A percentile compares a stretch with the other conserved stretches of the same genome.
Conservation (phyloP, 2,329 filamentous ascomycete species). For the Ustulina deusta region DNA sequence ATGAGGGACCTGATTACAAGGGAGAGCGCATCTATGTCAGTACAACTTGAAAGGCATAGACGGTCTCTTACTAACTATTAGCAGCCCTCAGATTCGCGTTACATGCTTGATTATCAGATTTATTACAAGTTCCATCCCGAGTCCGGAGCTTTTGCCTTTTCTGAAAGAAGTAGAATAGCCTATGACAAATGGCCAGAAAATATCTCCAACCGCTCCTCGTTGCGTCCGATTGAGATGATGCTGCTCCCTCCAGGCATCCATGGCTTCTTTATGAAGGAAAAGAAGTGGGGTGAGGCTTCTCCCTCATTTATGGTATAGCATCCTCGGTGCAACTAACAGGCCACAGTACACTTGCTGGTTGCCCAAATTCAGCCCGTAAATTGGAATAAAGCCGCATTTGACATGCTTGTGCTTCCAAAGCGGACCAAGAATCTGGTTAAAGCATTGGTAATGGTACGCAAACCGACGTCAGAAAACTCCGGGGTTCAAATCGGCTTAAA, state of each 20-base stretch:
- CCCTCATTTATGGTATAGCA: not conserved
- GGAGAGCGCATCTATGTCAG: constrained; percentile 1
- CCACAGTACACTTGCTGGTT: constrained; percentile 14
- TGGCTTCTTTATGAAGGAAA: constrained; percentile 11
- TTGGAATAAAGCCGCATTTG: constrained; percentile 18
- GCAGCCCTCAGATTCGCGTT: constrained; percentile 9
- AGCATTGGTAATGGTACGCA: constrained; percentile 5
- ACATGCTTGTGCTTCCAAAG: not conserved
- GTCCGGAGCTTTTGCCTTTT: not conserved
- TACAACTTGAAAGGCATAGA: not conserved
- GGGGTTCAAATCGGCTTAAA: not conserved
- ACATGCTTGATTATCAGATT: constrained; percentile 7
- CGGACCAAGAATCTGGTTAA: constrained; percentile 18
- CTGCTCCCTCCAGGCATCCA: constrained; percentile 10
- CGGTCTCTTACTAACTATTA: not conserved
- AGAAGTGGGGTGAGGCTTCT: constrained; percentile 6
- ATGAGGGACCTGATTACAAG: not conserved
- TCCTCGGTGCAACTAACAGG: constrained; percentile 6
- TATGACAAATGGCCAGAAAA: constrained; percentile 7
- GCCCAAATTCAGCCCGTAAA: constrained; percentile 10
- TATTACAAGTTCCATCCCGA: constrained; percentile 15
- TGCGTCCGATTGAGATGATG: constrained; percentile 5
- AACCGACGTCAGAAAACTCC: not conserved
- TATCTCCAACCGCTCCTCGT: constrained; percentile 7
- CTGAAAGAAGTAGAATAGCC: not conserved